Evolutionary conservation across 169 alveolate genomes (phyloP).

Genomic region (Eimeria acervulina): DNA sequence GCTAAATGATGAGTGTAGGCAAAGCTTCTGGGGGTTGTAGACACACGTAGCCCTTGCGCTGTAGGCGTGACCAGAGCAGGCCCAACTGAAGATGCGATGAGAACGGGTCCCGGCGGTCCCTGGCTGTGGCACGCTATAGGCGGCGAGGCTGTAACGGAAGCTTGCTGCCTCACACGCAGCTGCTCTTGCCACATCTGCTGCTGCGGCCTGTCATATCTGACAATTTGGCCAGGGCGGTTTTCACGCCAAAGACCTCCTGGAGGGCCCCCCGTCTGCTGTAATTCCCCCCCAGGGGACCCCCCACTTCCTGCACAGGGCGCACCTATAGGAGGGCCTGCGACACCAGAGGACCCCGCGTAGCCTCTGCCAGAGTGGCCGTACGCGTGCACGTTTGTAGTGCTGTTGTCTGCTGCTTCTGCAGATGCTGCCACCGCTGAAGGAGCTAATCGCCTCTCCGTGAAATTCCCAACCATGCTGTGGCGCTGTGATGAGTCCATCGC

Average conservation of each 20-base stretch:
- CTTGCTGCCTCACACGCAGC: slow-evolving; percentile 41
- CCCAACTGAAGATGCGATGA: slow-evolving; percentile 26
- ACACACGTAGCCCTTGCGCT: slow-evolving; percentile 20
- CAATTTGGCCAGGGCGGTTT: slow-evolving; percentile 33
- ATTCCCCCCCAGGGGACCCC: neutral
- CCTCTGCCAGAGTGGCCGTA: neutral
- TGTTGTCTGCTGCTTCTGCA: slow-evolving; percentile 28
- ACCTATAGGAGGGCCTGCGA: neutral
- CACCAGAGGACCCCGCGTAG: slow-evolving; percentile 7
- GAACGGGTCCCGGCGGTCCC: slow-evolving; percentile 47
- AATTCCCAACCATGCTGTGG: slow-evolving; percentile 22
- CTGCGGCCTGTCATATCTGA: slow-evolving; percentile 24
- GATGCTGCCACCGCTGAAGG: neutral
- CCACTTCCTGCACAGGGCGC: neutral
- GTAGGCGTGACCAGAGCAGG: slow-evolving; percentile 18
- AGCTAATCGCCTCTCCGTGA: slow-evolving; percentile 2
- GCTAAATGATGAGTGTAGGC: slow-evolving; percentile 21
- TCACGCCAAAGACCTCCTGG: slow-evolving; percentile 32
- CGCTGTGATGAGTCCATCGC: slow-evolving; percentile 27
- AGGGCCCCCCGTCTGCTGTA: neutral
- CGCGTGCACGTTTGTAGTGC: slow-evolving; percentile 5
- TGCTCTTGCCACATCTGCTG: slow-evolving; percentile 64
- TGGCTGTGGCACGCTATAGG: slow-evolving; percentile 47
- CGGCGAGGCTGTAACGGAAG: neutral
- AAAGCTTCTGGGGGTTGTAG: slow-evolving; percentile 19